Evolutionary conservation across 805 yeast genomes (phyloP).

Genomic region (Hanseniaspora vineae): DNA sequence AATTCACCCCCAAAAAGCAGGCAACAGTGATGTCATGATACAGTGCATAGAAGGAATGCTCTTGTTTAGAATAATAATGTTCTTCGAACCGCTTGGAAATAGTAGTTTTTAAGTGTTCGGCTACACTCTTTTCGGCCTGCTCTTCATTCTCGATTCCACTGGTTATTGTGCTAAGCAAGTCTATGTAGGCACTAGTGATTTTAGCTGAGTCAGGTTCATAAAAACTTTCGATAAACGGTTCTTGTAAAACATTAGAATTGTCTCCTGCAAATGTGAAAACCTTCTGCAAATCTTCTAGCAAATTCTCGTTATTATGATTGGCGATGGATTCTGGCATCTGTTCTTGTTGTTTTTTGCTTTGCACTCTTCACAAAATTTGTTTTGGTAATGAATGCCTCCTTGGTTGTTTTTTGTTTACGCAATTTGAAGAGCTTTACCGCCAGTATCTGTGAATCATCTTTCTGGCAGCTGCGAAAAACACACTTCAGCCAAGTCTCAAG

Average conservation of each 20-base stretch:
- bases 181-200: constrained; percentile 31
- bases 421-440: too few species aligned
- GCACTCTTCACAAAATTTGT: too few species aligned
- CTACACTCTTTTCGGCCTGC: constrained; percentile 14
- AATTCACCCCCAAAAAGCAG: constrained; percentile 33
- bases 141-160: constrained; percentile 12
- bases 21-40: constrained; percentile 58
- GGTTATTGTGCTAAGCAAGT: constrained; percentile 21
- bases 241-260: constrained; percentile 21
- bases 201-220: constrained; percentile 31
- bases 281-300: neutral
- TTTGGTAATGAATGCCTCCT: too few species aligned
- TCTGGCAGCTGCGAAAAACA: too few species aligned
- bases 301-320: neutral
- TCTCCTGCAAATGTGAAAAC: constrained; percentile 14
- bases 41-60: constrained; percentile 36
- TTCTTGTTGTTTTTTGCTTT: too few species aligned
- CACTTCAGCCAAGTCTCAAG: too few species aligned
- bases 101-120: constrained; percentile 21
- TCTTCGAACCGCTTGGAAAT: constrained; percentile 30
- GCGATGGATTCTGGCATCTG: neutral
- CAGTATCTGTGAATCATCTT: too few species aligned
- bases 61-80: constrained; percentile 25
- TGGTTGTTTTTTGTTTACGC: too few species aligned
- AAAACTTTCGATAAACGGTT: constrained; percentile 33